Evolutionary conservation across 2,329 filamentous ascomycete species (phyloP), one percentile per base, ranked within the genome.

Genomic region (Apiospora marii): DNA sequence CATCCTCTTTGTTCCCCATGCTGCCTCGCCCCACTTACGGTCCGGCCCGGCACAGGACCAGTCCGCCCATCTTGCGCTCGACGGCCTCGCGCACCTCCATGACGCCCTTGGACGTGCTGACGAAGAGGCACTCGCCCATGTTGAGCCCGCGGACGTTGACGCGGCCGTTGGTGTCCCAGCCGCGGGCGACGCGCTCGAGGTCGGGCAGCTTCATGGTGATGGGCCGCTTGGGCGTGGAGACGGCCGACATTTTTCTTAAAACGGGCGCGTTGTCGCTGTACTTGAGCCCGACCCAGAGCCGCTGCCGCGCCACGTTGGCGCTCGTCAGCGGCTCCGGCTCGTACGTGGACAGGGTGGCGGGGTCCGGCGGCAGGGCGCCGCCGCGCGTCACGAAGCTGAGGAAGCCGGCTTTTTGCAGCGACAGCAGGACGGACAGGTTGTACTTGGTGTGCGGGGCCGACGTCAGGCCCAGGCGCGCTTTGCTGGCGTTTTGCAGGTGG

Each of bases 251-350:
- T 75, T 90, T 87, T 74, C 86, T 87, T 76, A 98, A 84, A 30
- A 98, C 94, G 7, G 95, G 94, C 82, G 92, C 87, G 80, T 93
- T 93, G 77, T 95, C 91, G 90, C 90, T 94, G 88, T 98, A 98
- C 85, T 98, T 98, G 79, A 98, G 85, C 0, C 94, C 94, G 16
- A 98, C 84, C 95, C 95, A 98, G 76, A 98, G 85, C 73, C 95
- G 88, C 80, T 94, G 88, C 51, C 86, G 88, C 5, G 94, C 89
- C 49, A 94, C 90, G 83, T 97, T 98, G 78, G 85, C 86, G 74
- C 87, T 85, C 68, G 92, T 94, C 72, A 94, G 87, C 19, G 85
- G 86, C 74, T 89, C 88, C 16, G 90, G 85, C 37, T 88, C 82
- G 74, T 80, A 74, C 14, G 85, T 82, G 53, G 83, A 76, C 76